Base-by-base conservation (phyloP, 106 monocot species). In the Dendrobium huoshanense region DNA sequence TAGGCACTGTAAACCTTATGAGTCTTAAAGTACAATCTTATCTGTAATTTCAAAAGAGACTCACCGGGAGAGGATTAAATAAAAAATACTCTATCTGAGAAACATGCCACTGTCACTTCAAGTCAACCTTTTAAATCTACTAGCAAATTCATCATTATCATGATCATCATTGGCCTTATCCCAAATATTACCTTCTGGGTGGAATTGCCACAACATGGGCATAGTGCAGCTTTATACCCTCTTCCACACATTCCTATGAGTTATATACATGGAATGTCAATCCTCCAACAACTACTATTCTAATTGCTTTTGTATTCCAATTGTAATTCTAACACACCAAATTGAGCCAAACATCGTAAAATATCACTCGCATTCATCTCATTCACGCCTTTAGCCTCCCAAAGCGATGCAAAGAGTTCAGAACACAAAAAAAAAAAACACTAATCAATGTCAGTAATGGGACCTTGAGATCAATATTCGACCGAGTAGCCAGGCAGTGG, bases 381-480 rank as follows among this genome's bases (percentile, higher is more conserved):
- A 65, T n/a, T 1, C 24, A 65, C n/a, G 24, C 25, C 25, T 65
- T 65, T 2, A 65, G 64, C 64, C 64, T 65, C 24, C 64, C 64
- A 25, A 65, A 65, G 6, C 25, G 64, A 65, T n/a, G 64, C 7
- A 65, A 9, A 25, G 64, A 65, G 25, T 65, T 65, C 25, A 22
- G 64, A 65, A 64, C 64, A 64, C 64, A 16, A 58, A n/a, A n/a
- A n/a, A n/a, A 0, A 19, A 5, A 58, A 58, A 5, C 0, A 58
- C 58, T 31, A 68, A 74, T 20, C 70, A 74, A 43, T 2, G 33
- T 76, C 24, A 15, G 48, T 51, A 49, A 76, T 76, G 25, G 17
- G 15, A 92, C 92, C 85, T 92, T 92, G 75, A 92, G 92, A 77
- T 92, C 92, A 80, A 92, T 92, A 85, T 92, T 92, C 55, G 92